Evolutionary conservation across 768 basidiomycete genomes (phyloP).

Genomic region (Collybia sordida): DNA sequence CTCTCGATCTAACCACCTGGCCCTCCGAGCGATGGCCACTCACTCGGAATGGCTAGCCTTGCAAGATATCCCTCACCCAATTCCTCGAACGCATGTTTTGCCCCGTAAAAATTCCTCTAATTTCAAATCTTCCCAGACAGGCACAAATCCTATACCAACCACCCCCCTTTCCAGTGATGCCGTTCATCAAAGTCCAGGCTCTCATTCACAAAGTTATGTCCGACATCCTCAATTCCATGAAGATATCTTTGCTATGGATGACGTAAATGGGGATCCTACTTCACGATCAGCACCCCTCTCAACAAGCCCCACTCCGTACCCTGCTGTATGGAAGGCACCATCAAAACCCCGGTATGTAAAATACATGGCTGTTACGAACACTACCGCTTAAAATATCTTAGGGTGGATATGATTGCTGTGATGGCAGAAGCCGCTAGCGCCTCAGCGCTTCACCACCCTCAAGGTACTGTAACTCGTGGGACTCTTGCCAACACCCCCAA

Average conservation of each 20-base stretch:
- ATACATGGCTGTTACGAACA: constrained; percentile 1
- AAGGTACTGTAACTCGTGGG: neutral
- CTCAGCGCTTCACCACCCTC: constrained; percentile 7
- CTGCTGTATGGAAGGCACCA: constrained; percentile 48
- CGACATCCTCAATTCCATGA: constrained; percentile 44
- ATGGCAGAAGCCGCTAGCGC: constrained; percentile 66
- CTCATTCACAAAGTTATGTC: constrained; percentile 15
- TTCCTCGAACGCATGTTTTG: constrained; percentile 34
- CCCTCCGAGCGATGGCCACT: constrained; percentile 54
- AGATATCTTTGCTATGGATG: constrained; percentile 87
- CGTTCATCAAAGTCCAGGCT: constrained; percentile 20
- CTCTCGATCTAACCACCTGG: constrained; percentile 54
- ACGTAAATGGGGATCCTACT: constrained; percentile 43
- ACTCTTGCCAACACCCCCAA: too few relatives aligned
- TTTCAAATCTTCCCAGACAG: constrained; percentile 17
- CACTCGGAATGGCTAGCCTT: constrained; percentile 69
- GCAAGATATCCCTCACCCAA: constrained; percentile 66
- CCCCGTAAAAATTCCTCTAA: constrained; percentile 16
- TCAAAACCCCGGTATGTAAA: constrained; percentile 50
- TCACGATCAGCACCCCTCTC: constrained; percentile 13
- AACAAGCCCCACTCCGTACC: constrained; percentile 11
- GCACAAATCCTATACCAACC: constrained; percentile 9
- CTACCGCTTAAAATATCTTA: constrained; percentile 27
- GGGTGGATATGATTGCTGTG: constrained; percentile 81
- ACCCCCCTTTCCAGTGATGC: constrained; percentile 16